These are phyloP conservation scores for Fusarium xyrophilum DNA, from an alignment of 2,329 filamentous ascomycete genomes.

Conservation along the genomic window DNA sequence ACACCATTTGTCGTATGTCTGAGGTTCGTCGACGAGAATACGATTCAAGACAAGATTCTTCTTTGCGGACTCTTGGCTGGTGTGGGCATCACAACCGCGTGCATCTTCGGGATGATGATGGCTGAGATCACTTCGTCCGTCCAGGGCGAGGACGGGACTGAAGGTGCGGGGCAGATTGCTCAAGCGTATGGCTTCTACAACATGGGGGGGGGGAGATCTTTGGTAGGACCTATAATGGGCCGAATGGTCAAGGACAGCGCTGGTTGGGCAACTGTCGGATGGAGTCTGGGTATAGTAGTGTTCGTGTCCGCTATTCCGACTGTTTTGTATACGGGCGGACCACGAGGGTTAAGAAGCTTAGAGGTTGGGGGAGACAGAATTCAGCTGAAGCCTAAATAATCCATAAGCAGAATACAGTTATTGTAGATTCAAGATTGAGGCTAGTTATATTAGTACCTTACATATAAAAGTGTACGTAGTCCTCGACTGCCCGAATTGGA, in stretches of 20 bases:
- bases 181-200: conserved; percentile 49
- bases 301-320: conserved; percentile 41
- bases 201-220: conserved; percentile 44
- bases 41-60: conserved; percentile 42
- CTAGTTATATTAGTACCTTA: neutral
- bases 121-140: conserved; percentile 48
- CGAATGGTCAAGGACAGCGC: conserved; percentile 45
- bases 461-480: neutral
- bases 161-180: conserved; percentile 42
- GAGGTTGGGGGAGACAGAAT: conserved; percentile 36
- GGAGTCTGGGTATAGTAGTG: conserved; percentile 43
- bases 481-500: neutral
- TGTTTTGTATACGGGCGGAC: conserved; percentile 43
- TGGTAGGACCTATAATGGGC: conserved; percentile 46
- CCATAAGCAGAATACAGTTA: neutral
- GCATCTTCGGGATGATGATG: conserved; percentile 47
- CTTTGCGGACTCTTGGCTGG: conserved; percentile 45
- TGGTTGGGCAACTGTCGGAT: conserved; percentile 46
- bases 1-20: conserved; percentile 47
- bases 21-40: conserved; percentile 45
- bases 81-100: conserved; percentile 42
- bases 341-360: conserved; percentile 25
- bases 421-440: neutral
- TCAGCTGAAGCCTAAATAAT: neutral
- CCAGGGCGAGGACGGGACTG: conserved; percentile 31